Conservation (phyloP, 257 asterid genomes). For the Primulina tabacum region DNA sequence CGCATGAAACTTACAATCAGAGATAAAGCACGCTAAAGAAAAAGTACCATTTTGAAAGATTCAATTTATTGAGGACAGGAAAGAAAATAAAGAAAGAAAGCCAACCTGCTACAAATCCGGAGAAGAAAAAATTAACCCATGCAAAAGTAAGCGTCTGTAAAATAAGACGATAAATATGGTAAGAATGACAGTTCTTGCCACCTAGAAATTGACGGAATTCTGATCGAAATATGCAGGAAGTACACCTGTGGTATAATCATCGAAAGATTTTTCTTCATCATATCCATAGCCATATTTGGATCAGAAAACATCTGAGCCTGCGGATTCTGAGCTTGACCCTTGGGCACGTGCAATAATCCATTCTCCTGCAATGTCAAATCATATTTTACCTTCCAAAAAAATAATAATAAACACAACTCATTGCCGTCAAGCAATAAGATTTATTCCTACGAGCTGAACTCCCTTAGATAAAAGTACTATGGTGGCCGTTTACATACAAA, state of each 20-base stretch:
- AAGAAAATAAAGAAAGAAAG: conserved; percentile 17
- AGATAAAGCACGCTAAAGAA: not conserved
- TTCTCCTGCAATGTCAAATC: conserved; percentile 60
- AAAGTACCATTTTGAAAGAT: not conserved
- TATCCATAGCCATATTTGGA: conserved; percentile 98
- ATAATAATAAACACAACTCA: not conserved
- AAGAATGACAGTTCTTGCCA: conserved; percentile 17
- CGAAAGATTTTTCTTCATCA: conserved; percentile 94
- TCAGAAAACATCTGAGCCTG: conserved; percentile 99
- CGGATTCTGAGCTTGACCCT: conserved; percentile 84
- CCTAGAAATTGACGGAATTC: conserved; percentile 8
- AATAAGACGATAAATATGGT: conserved; percentile 21
- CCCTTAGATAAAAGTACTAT: not conserved
- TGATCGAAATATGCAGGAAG: conserved; percentile 21
- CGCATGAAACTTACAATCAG: conserved; percentile 18
- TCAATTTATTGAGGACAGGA: conserved; percentile 5
- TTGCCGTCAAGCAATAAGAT: conserved; percentile 6
- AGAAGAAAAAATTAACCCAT: conserved; percentile 97
- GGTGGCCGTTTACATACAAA: not conserved
- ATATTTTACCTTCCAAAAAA: conserved; percentile 14
- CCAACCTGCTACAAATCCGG: conserved; percentile 95
- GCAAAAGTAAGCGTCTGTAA: conserved; percentile 93
- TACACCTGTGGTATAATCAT: conserved; percentile 94
- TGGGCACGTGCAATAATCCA: conserved; percentile 76
- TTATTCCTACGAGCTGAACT: not conserved